These are phyloP conservation scores for Ormosia emarginata DNA, from an alignment of 306 rosid genomes.

Conservation along the genomic window DNA sequence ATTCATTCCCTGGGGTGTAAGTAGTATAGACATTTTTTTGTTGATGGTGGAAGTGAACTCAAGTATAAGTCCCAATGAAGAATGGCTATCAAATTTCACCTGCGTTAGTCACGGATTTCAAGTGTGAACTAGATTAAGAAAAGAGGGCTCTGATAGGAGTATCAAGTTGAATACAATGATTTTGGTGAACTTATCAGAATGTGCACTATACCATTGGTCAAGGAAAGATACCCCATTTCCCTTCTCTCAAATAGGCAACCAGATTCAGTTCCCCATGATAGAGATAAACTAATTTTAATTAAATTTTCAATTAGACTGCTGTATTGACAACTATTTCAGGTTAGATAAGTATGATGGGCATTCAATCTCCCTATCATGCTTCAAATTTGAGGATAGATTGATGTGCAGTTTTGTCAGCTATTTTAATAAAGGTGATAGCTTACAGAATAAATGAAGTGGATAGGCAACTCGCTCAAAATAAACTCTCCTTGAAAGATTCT, in stretches of 20 bases:
- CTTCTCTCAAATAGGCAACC: neutral
- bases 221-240: slow-evolving; percentile 11
- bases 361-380: neutral
- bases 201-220: neutral
- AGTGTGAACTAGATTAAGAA: slow-evolving; percentile 6
- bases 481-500: slow-evolving; percentile 66
- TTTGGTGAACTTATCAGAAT: neutral
- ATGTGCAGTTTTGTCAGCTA: neutral
- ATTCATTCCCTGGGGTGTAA: slow-evolving; percentile 31
- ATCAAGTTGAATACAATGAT: neutral
- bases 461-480: slow-evolving; percentile 55
- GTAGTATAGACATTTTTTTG: slow-evolving; percentile 43
- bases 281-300: neutral
- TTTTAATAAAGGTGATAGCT: slow-evolving; percentile 37
- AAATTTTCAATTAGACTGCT: neutral
- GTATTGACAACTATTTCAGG: neutral
- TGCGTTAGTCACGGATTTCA: slow-evolving; percentile 34
- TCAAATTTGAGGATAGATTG: neutral
- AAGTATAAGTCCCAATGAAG: slow-evolving; percentile 64
- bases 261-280: neutral
- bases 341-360: neutral
- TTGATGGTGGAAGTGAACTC: slow-evolving; percentile 41
- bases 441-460: slow-evolving; percentile 59
- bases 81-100: slow-evolving; percentile 64
- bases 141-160: neutral